Conservation (phyloP, 768 basidiomycete genomes). For the Hortiboletus campestris region DNA sequence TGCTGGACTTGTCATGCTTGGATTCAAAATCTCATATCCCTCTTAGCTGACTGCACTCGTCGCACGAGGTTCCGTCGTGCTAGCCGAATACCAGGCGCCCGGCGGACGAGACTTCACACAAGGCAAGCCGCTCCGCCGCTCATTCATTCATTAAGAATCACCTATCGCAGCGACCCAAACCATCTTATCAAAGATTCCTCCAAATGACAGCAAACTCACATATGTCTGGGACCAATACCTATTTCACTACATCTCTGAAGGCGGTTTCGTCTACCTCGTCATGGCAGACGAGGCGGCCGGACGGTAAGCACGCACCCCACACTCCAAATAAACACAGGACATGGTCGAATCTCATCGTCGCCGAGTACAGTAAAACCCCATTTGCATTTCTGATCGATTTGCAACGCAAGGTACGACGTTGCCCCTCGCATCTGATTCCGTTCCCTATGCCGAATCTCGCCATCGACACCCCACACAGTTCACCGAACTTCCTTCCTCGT, state of each 20-base stretch:
- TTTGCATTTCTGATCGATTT: conserved; percentile 91
- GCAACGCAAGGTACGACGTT: conserved; percentile 62
- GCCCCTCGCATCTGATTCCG: background rate
- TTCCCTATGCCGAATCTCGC: background rate
- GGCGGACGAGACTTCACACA: conserved; percentile 86
- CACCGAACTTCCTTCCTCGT: conserved; percentile 59
- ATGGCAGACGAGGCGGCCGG: conserved; percentile 95
- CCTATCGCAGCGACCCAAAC: conserved; percentile 66
- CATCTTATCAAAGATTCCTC: conserved; percentile 93
- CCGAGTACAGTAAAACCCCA: conserved; percentile 69
- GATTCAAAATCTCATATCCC: background rate
- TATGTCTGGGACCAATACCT: conserved; percentile 93
- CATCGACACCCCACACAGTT: conserved; percentile 41
- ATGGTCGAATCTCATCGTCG: background rate
- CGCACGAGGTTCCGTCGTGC: conserved; percentile 70
- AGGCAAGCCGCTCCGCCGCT: conserved; percentile 45
- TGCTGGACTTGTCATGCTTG: background rate
- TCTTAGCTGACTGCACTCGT: conserved; percentile 80
- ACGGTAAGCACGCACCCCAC: conserved; percentile 43
- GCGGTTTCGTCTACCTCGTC: conserved; percentile 83
- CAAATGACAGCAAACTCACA: conserved; percentile 77
- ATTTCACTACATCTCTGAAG: conserved; percentile 92
- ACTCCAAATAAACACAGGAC: no score
- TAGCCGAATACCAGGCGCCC: conserved; percentile 78
- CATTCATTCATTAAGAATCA: background rate